These are phyloP conservation scores for Periconia macrospinosa DNA, from an alignment of 2,329 filamentous ascomycete genomes.

Conservation along the genomic window DNA sequence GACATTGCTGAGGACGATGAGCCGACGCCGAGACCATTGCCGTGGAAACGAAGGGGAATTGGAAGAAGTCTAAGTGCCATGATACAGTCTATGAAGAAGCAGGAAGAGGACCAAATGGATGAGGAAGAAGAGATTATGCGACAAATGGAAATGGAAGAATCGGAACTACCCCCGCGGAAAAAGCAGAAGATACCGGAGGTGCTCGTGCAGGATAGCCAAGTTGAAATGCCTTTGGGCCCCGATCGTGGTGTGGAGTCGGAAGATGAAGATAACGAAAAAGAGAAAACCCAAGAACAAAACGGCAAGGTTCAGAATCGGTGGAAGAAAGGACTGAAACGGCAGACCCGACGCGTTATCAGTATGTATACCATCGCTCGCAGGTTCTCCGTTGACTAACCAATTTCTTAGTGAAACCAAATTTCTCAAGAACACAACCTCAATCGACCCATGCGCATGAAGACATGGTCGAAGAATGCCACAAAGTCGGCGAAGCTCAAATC, in stretches of 20 bases:
- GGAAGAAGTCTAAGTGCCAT: conserved; percentile 73
- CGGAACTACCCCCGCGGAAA: conserved; percentile 25
- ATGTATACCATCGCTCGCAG: conserved; percentile 5
- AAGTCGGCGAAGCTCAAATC: conserved; percentile 35
- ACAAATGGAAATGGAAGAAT: conserved; percentile 63
- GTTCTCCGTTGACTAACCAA: conserved; percentile 20
- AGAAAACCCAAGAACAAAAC: conserved; percentile 49
- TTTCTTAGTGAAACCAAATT: conserved; percentile 41
- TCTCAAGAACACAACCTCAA: conserved; percentile 47
- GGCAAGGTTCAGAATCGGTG: conserved; percentile 65
- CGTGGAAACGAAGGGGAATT: conserved; percentile 52
- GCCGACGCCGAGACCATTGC: conserved; percentile 35
- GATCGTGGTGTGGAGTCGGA: conserved; percentile 56
- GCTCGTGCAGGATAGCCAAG: conserved; percentile 48
- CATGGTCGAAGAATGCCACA: conserved; percentile 42
- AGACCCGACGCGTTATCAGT: conserved; percentile 68
- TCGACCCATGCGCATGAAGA: conserved; percentile 19
- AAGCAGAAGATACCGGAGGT: conserved; percentile 34
- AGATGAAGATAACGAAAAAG: conserved; percentile 50
- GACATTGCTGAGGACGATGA: conserved; percentile 59
- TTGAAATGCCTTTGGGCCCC: conserved; percentile 48
- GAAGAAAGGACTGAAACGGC: conserved; percentile 82
- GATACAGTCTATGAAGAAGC: conserved; percentile 68
- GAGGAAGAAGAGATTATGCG: conserved; percentile 74
- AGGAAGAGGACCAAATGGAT: conserved; percentile 57